Base-by-base conservation (phyloP, 495 filamentous ascomycete genomes). In the Amniculicola lignicola region DNA sequence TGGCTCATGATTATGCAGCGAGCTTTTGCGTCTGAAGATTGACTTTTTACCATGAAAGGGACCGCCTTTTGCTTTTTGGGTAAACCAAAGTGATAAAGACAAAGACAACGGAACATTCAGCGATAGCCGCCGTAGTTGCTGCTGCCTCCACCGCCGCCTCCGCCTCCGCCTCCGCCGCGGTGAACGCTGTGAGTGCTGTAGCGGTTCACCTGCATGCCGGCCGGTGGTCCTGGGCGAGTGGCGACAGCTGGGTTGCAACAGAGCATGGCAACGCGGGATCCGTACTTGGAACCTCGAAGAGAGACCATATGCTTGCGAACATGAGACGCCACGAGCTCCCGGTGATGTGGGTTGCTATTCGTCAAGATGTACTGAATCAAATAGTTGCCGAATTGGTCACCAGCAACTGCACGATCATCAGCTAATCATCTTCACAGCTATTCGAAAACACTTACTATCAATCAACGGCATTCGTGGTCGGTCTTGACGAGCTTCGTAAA, bases 241-340 rank as follows among this genome's bases (percentile, higher is more conserved):
- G 86, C 78, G 59, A 87, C 80, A 23, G 87, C 86, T 27, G 90
- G 92, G 67, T 96, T 97, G 75, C 89, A 95, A 73, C 94, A 97
- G 52, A 97, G 87, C 90, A 97, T 96, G 42, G 92, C 93, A 38
- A 97, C 93, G 45, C 93, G 89, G 52, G 93, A 96, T 51, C 93
- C 93, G 70, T 96, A 98, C 68, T 98, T 98, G 60, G 93, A 97
- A 37, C 93, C 93, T 52, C 93, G 90, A 29, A 98, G 83, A 54
- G 94, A 97, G 22, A 98, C 93, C 93, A 98, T 98, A 72, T 98
- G 93, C 75, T 98, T 98, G 59, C 83, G 85, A 63, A 98, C 91
- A 67, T 98, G 94, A 29, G 80, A 82, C 23, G 91, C 89, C 51
- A 97, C 93, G 53, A 95, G 77, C 66, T 98, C 93, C 57, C 90